Base-by-base conservation (phyloP, 805 yeast genomes). In the Ogataea ramenticola region DNA sequence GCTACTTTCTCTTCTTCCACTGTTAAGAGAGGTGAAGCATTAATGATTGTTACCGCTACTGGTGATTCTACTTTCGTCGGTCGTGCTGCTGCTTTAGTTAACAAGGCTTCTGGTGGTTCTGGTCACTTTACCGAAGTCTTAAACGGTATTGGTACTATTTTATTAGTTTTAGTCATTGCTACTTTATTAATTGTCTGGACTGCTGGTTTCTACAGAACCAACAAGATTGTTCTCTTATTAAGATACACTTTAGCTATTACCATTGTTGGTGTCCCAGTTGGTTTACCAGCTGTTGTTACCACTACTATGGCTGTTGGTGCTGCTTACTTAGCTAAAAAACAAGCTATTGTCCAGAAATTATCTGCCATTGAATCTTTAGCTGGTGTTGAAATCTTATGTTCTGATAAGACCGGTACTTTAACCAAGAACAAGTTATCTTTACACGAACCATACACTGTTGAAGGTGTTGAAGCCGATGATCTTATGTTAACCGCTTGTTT, bases 251-350 rank as follows among this genome's bases (percentile, higher is more conserved):
- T 89, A 66, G 96, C 96, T 58, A 88, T 89, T 70, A 89, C 96
- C 75, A 87, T 89, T 72, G 83, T 89, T 60, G 96, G 96, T 83
- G 96, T 89, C 59, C 96, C 96, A 68, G 96, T 89, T 57, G 96
- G 96, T 85, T 81, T 89, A 68, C 96, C 96, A 70, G 96, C 96
- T 68, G 96, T 89, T 65, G 96, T 88, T 57, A 89, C 96, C 77
- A 89, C 96, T 62, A 89, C 96, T 68, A 88, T 89, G 96, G 97
- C 97, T 70, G 97, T 90, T 72, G 97, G 97, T 82, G 97, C 96
- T 69, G 96, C 96, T 66, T 87, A 89, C 84, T 77, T 89, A 65
- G 96, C 96, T 62, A 86, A 88, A 80, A 89, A 88, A 74, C 87
- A 87, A 74, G 96, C 96, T 58, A 89, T 89, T 77, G 97, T 89